phyloP scores from a whole-genome alignment of 805 yeast species.

The Metschnikowia corniflorae region DNA sequence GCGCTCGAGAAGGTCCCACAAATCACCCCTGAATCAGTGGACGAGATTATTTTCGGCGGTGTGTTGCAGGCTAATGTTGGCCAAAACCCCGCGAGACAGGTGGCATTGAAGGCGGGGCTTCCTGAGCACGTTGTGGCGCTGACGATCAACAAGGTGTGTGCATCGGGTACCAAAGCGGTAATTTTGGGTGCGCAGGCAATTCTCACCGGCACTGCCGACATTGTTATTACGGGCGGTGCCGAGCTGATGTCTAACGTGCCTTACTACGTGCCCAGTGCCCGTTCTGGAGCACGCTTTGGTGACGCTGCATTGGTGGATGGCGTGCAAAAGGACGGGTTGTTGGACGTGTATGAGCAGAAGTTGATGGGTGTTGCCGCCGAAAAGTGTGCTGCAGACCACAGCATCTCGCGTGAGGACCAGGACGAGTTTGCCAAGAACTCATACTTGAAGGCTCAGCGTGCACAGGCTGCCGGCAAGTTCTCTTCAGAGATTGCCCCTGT shows the following conservation, averaged over 20 bases:
- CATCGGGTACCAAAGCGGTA: slow-evolving; percentile 91
- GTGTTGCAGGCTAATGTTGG: slow-evolving; percentile 92
- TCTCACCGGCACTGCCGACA: slow-evolving; percentile 82
- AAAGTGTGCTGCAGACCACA: slow-evolving; percentile 85
- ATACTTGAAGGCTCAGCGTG: slow-evolving; percentile 81
- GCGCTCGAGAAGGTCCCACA: slow-evolving; percentile 82
- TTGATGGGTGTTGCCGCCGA: slow-evolving; percentile 99
- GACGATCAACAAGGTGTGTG: slow-evolving; percentile 94
- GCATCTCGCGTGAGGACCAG: slow-evolving; percentile 77
- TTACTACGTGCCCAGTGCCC: slow-evolving; percentile 81
- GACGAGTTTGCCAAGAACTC: slow-evolving; percentile 84
- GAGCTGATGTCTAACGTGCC: slow-evolving; percentile 97
- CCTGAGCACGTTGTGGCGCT: slow-evolving; percentile 79
- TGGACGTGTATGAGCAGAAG: slow-evolving; percentile 82
- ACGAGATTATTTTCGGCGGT: slow-evolving; percentile 89
- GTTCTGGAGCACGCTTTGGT: slow-evolving; percentile 90
- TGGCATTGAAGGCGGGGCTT: slow-evolving; percentile 86
- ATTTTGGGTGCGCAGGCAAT: slow-evolving; percentile 89
- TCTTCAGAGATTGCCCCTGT: slow-evolving; percentile 79
- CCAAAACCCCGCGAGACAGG: slow-evolving; percentile 98
- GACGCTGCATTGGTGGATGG: slow-evolving; percentile 80
- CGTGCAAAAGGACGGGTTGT: slow-evolving; percentile 85
- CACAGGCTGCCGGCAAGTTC: slow-evolving; percentile 80
- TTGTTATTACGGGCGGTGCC: slow-evolving; percentile 95
- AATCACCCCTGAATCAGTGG: slow-evolving; percentile 72